Conservation (phyloP, 1,284 basidiomycete species). For the Moesziomyces globuligerus region DNA sequence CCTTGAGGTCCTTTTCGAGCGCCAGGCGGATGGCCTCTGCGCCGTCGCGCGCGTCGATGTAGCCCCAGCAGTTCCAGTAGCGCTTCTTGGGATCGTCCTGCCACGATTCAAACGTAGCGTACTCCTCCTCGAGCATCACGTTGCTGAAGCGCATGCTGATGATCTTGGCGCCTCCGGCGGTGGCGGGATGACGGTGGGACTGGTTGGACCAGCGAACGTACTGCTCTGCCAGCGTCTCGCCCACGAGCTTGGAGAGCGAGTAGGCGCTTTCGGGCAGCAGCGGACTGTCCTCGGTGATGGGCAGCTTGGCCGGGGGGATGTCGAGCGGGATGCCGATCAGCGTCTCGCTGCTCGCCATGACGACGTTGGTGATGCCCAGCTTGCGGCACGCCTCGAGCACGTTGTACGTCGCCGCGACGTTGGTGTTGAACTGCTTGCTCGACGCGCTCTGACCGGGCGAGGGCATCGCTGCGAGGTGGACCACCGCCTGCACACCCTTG, state of each 20-base stretch:
- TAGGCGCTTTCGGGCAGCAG: constrained; percentile 68
- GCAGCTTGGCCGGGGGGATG: constrained; percentile 62
- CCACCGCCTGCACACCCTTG: constrained; percentile 67
- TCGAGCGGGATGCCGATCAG: constrained; percentile 68
- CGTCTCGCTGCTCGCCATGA: constrained; percentile 68
- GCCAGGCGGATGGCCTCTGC: constrained; percentile 68
- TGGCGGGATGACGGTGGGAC: constrained; percentile 8
- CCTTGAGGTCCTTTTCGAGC: constrained; percentile 61
- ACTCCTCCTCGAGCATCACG: constrained; percentile 68
- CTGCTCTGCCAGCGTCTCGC: constrained; percentile 68
- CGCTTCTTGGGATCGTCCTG: constrained; percentile 63
- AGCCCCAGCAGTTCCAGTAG: constrained; percentile 52
- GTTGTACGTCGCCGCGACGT: constrained; percentile 67
- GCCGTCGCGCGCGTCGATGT: constrained; percentile 68
- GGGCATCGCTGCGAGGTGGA: constrained; percentile 68
- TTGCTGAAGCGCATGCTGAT: constrained; percentile 68
- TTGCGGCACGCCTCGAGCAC: constrained; percentile 68
- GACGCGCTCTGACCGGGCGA: constrained; percentile 65
- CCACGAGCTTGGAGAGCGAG: constrained; percentile 67
- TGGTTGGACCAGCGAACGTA: constrained; percentile 67
- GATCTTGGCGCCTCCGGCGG: constrained; percentile 62
- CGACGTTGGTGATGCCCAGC: constrained; percentile 65
- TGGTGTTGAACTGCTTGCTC: constrained; percentile 67
- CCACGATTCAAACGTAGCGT: constrained; percentile 67
- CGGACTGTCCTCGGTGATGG: constrained; percentile 66